Percentiles rank a stretch among this genome's conserved stretches.
phyloP scores from a whole-genome alignment of 164 flowering plant genomes.

The Hamamelis virginiana region DNA sequence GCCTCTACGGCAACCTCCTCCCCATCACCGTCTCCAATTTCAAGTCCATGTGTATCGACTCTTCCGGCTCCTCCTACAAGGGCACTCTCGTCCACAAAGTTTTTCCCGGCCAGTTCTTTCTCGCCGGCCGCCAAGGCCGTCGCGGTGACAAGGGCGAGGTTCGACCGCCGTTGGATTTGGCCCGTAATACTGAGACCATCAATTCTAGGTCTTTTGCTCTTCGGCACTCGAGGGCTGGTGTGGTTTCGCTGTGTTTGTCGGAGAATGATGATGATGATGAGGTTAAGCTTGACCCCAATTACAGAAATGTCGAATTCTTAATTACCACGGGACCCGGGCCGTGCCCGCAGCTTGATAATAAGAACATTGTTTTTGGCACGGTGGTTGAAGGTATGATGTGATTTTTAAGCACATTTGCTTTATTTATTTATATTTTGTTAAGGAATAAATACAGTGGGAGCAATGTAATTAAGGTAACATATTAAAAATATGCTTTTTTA shows the following conservation, averaged over 20 bases:
- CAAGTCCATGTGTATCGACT: conserved; percentile 70
- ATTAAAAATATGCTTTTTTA: too few relatives aligned
- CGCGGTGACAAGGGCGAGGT: conserved; percentile 65
- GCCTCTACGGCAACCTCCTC: conserved; percentile 81
- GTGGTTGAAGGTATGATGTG: conserved; percentile 95
- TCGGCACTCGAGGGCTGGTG: conserved; percentile 63
- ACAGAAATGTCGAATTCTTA: conserved; percentile 92
- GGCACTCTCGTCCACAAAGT: conserved; percentile 79
- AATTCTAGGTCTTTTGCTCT: conserved; percentile 62
- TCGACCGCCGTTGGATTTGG: conserved; percentile 42
- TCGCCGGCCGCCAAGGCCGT: conserved; percentile 82
- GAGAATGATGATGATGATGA: conserved; percentile 92
- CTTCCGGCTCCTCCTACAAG: conserved; percentile 57
- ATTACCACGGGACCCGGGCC: conserved; percentile 98
- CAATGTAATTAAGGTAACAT: too few relatives aligned
- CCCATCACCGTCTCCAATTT: conserved; percentile 86
- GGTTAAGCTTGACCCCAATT: conserved; percentile 66
- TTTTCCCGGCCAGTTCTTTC: conserved; percentile 79
- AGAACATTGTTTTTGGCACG: conserved; percentile 83
- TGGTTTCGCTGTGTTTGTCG: conserved; percentile 72
- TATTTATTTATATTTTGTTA: too few relatives aligned
- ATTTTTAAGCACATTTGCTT: too few relatives aligned
- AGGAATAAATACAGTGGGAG: too few relatives aligned
- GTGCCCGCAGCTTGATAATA: conserved; percentile 72
- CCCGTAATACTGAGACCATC: conserved; percentile 65